Evolutionary conservation across 805 yeast genomes (phyloP), one percentile per base, ranked within the genome.

Genomic region (Hanseniaspora nectarophila): DNA sequence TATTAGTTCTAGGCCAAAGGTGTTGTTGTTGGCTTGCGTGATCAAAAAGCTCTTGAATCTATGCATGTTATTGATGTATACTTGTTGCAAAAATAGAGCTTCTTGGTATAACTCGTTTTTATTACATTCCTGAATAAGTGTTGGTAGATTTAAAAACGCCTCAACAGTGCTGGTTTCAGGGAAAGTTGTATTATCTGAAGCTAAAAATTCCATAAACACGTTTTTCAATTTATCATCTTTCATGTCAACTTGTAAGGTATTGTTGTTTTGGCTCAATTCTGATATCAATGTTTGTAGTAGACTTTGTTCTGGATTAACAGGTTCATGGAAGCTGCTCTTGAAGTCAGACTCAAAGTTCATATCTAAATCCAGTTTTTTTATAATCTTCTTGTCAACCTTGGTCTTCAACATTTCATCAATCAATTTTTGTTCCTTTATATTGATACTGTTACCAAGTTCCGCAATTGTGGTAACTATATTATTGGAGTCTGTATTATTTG

Each of bases 61-160:
- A 0, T 74, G 70, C 23, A 92, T 69, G 51, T 94, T 47, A 29
- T 53, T 73, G 56, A 81, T 75, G 0, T 84, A 79, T 59, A 85
- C 80, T 29, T 83, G 75, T 12, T 88, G 82, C 13, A 90, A 76
- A 63, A 90, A 95, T 33, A 90, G 74, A 9, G 96, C 88, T 60
- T 88, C 95, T 32, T 87, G 83, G 62, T 89, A 92, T 60, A 84
- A 85, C 0, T 95, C 95, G 44, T 83, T 82, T 45, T 78, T 73
- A 10, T 89, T 85, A 65, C 97, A 86, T n/a, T 89, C 79, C 45
- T 80, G 74, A 32, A 90, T 80, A 45, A 90, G 64, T 1, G 94
- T 74, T 1, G 98, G 97, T 32, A 92, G 68, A 61, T 86, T 95
- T 57, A 90, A 69, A 34, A 49, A 42, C 1, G 28, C 23, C 32